phyloP scores from a whole-genome alignment of 1,284 basidiomycete genomes.

The Cryptococcus sp. region DNA sequence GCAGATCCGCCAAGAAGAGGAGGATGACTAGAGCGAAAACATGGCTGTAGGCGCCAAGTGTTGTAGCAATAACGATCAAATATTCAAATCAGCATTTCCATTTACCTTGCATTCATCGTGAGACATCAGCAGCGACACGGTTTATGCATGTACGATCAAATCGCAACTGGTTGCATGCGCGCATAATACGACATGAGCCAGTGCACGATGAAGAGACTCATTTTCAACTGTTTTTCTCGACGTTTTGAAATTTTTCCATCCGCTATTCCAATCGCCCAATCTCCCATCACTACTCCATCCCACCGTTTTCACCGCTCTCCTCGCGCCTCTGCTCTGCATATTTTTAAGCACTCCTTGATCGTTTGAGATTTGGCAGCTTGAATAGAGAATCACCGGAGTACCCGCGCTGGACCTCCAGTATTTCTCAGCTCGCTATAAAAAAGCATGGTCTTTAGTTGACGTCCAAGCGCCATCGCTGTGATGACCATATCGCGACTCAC shows the following conservation, averaged over 20 bases:
- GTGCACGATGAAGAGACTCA: neutral
- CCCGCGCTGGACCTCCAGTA: neutral
- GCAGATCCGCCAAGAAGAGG: slow-evolving; percentile 19
- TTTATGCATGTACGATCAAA: no score
- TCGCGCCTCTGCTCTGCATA: neutral
- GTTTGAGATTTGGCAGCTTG: no score
- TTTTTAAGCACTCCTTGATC: no score
- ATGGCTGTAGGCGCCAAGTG: neutral
- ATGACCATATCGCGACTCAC: slow-evolving; percentile 44
- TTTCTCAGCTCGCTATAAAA: neutral
- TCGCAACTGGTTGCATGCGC: neutral
- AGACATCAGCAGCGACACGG: no score
- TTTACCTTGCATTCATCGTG: no score
- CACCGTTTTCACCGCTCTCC: no score
- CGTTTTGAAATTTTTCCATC: slow-evolving; percentile 3
- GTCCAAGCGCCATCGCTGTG: neutral
- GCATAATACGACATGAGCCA: neutral
- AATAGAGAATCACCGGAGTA: neutral
- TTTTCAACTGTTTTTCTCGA: slow-evolving; percentile 13
- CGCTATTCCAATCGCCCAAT: neutral
- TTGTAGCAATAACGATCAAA: neutral
- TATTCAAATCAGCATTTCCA: neutral
- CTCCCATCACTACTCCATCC: neutral
- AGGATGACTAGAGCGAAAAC: neutral
- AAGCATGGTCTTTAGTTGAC: neutral